Conservation (phyloP, 2,329 filamentous ascomycete species). For the Simplicillium aogashimaense region DNA sequence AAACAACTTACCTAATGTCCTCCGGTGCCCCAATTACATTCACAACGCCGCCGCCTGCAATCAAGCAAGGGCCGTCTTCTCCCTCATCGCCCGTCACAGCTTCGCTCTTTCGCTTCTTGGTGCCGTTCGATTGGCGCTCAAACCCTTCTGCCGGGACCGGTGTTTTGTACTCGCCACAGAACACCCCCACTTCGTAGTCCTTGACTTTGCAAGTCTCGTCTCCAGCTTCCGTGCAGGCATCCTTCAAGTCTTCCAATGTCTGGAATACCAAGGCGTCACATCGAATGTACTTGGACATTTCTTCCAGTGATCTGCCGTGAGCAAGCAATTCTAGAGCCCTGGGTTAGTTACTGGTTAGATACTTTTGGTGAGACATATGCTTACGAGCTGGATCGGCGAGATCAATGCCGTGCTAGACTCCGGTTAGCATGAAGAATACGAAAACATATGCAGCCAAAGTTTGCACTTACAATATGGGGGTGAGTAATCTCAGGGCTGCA, state of each 20-base stretch:
- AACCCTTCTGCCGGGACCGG: constrained; percentile 74
- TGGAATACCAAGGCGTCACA: constrained; percentile 47
- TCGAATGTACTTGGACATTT: constrained; percentile 31
- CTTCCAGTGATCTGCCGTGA: constrained; percentile 21
- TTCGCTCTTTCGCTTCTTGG: too few relatives aligned
- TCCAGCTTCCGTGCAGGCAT: constrained; percentile 64
- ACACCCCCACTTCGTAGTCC: constrained; percentile 84
- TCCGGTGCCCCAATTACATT: too few relatives aligned
- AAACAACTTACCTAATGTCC: too few relatives aligned
- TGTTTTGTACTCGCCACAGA: constrained; percentile 80
- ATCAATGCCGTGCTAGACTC: constrained; percentile 25
- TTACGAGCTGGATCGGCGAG: constrained; percentile 20
- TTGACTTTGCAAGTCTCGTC: constrained; percentile 41
- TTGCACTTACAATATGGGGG: constrained; percentile 63
- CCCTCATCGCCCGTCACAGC: too few relatives aligned
- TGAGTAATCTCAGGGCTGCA: constrained; percentile 74
- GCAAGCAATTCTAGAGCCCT: constrained; percentile 20
- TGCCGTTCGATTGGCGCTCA: constrained; percentile 37
- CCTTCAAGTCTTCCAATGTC: constrained; percentile 64
- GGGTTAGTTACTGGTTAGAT: neutral
- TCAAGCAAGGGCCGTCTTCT: too few relatives aligned
- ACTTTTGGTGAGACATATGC: neutral
- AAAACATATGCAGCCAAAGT: too few relatives aligned
- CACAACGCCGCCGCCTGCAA: too few relatives aligned
- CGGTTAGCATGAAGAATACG: neutral